These are phyloP conservation scores for Suillus spraguei DNA, from an alignment of 768 basidiomycete genomes.

Conservation along the genomic window DNA sequence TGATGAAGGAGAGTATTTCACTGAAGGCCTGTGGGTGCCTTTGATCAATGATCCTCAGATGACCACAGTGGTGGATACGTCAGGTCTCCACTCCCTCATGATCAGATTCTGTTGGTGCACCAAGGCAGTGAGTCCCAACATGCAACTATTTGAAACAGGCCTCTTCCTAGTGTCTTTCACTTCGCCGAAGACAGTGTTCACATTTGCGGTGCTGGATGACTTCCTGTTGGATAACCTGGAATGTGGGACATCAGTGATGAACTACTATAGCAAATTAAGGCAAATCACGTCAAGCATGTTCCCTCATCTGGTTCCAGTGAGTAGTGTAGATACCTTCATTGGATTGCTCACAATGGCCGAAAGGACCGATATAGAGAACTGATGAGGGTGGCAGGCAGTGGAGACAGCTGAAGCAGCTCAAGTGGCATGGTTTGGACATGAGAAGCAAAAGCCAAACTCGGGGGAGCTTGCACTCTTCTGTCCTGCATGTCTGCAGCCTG, in stretches of 20 bases:
- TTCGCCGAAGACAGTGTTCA: constrained; percentile 2
- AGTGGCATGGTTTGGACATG: background rate
- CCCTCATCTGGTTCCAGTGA: constrained; percentile 1
- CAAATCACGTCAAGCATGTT: background rate
- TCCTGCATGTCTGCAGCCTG: constrained; percentile 29
- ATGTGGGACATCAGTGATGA: constrained; percentile 19
- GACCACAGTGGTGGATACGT: background rate
- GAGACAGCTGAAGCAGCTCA: background rate
- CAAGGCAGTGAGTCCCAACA: background rate
- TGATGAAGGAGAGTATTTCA: background rate
- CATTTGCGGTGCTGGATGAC: background rate
- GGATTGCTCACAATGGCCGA: background rate
- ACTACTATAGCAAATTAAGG: constrained; percentile 15
- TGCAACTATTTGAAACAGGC: background rate
- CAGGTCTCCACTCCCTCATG: background rate
- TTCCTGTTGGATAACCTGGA: constrained; percentile 13
- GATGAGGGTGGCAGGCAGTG: background rate
- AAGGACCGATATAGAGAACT: background rate
- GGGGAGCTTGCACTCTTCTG: constrained; percentile 24
- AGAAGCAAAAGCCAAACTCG: background rate
- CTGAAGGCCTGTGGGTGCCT: background rate
- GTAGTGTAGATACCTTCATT: background rate
- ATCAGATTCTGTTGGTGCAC: background rate
- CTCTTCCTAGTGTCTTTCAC: constrained; percentile 9
- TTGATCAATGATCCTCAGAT: background rate